A percentile compares a stretch with the other conserved stretches of the same genome.
phyloP scores from a whole-genome alignment of 1,139 yeast genomes.

The Hansenula sp. region DNA sequence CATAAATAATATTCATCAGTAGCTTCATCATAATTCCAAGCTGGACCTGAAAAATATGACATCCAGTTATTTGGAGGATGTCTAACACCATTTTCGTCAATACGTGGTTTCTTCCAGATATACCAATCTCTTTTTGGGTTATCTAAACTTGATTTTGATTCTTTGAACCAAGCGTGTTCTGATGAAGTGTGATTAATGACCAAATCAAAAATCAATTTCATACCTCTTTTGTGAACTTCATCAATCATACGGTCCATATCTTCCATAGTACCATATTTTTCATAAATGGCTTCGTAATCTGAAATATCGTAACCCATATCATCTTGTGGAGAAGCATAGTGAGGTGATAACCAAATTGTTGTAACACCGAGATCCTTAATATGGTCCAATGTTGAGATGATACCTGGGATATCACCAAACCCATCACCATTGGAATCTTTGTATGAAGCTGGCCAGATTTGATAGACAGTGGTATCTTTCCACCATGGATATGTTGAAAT shows the following conservation, averaged over 20 bases:
- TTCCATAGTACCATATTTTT: conserved; percentile 48
- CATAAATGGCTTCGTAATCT: conserved; percentile 47
- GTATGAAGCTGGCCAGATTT: conserved; percentile 56
- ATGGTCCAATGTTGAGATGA: conserved; percentile 47
- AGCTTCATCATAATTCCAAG: conserved; percentile 51
- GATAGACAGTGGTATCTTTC: conserved; percentile 53
- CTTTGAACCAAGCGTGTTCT: conserved; percentile 55
- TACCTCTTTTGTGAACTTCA: conserved; percentile 43
- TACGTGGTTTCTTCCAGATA: conserved; percentile 48
- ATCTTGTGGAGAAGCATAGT: conserved; percentile 54
- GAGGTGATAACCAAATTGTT: conserved; percentile 54
- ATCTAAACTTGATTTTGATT: conserved; percentile 43
- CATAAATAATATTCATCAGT: conserved; percentile 52
- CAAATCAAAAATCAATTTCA: conserved; percentile 50
- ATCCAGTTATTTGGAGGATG: conserved; percentile 56
- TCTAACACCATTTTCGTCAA: conserved; percentile 42
- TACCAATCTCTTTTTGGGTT: conserved; percentile 62
- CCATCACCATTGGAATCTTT: conserved; percentile 58
- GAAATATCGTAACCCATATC: conserved; percentile 64
- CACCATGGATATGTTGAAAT: conserved; percentile 36
- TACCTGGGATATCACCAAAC: conserved; percentile 52
- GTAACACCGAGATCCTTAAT: conserved; percentile 47
- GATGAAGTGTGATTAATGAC: conserved; percentile 57
- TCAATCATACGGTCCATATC: conserved; percentile 46
- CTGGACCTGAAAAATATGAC: conserved; percentile 47